Base-by-base conservation (phyloP, 352 stramenopile genomes). In the Pythium rishiriense region DNA sequence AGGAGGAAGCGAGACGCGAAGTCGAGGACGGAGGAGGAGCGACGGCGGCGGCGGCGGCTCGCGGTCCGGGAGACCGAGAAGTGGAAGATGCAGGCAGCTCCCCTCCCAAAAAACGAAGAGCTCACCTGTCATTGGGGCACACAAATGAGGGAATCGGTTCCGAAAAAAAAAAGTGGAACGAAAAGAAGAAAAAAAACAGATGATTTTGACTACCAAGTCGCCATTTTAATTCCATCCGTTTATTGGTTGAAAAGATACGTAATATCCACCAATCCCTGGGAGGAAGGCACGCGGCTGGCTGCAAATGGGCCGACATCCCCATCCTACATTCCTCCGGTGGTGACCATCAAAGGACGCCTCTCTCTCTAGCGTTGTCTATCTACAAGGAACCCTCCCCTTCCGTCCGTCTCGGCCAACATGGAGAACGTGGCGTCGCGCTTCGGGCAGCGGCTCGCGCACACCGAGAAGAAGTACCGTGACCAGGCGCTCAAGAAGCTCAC, bases 401-500 rank as follows among this genome's bases (percentile, higher is more conserved):
- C n/a, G n/a, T n/a, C n/a, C n/a, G n/a, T n/a, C n/a, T n/a, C n/a
- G n/a, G n/a, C n/a, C 17, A 66, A 17, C 17, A 89, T 91, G 74
- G 81, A 90, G 68, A 90, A 90, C 70, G 83, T 81, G 15, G 86
- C 84, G 58, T 89, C 80, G 49, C 85, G 84, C 58, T 94, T 94
- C 69, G 86, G 86, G 21, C 86, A 94, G 73, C 85, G 86, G 50
- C 83, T 94, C 24, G 86, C 84, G 46, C 86, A 94, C 69, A 94
- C 86, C 25, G 86, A 94, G 64, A 93, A 93, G 67, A 91, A 94
- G 66, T 91, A 90, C 57, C 86, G 86, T 37, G 86, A 94, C 64
- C 79, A 84, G 43, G 84, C 86, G 35, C 75, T 94, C 8, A 92
- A 92, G 66, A 94, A 91, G 67, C 69, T 94, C 68, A 87, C 83